Conservation (phyloP, 1,139 yeast genomes). For the Scheffersomyces titani region DNA sequence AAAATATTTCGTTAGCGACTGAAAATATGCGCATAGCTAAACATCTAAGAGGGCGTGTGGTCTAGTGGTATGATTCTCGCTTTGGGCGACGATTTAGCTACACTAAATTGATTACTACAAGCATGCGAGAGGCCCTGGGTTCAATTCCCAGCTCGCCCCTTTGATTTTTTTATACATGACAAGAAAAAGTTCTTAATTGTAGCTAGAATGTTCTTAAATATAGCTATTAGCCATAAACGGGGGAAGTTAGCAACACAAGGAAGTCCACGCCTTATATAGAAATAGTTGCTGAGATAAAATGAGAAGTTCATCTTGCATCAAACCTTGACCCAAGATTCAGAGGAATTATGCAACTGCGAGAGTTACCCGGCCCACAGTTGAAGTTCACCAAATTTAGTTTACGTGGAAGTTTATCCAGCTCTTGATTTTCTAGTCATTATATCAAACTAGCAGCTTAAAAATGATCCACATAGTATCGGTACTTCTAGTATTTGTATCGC, state of each 20-base stretch:
- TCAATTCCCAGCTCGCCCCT: conserved; percentile 26
- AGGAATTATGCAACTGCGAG: background rate
- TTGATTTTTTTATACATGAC: conserved; percentile 7
- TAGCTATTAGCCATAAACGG: background rate
- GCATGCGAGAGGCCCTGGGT: conserved; percentile 27
- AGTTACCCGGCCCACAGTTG: background rate
- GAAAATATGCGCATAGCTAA: background rate
- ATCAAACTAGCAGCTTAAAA: background rate
- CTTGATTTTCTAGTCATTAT: background rate
- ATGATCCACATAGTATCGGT: conserved; percentile 9
- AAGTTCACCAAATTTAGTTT: background rate
- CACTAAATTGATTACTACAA: conserved; percentile 12
- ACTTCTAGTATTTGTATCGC: conserved; percentile 8
- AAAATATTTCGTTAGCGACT: background rate
- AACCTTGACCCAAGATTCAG: background rate
- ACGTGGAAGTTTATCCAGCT: background rate
- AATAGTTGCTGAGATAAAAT: background rate
- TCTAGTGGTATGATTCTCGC: conserved; percentile 28
- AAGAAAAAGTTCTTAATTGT: background rate
- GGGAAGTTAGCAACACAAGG: too few relatives aligned
- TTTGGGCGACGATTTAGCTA: conserved; percentile 16
- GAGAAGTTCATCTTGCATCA: too few relatives aligned
- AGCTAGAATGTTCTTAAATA: background rate
- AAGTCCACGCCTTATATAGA: background rate
- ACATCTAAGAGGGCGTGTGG: conserved; percentile 19